Evolutionary conservation across 2,329 filamentous ascomycete species (phyloP).

Genomic region (Pleoardoris graminearum): DNA sequence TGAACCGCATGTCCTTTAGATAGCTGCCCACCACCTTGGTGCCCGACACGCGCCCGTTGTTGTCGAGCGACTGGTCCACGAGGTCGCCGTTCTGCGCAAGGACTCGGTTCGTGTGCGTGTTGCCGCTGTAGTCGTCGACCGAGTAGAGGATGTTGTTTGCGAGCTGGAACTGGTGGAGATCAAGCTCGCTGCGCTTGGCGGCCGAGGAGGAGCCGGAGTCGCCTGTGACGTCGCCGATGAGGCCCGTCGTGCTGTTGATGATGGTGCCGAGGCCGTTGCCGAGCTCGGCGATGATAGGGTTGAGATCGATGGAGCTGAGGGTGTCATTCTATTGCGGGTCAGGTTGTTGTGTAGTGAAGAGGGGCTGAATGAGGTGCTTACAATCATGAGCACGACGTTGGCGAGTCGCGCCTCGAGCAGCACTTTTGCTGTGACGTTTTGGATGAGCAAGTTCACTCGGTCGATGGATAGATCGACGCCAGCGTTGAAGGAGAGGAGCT

Average conservation of each 20-base stretch:
- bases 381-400: constrained; percentile 64
- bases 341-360: background rate
- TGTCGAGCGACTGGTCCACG: constrained; percentile 59
- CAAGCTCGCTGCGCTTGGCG: constrained; percentile 31
- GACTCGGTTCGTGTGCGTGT: constrained; percentile 58
- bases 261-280: constrained; percentile 55
- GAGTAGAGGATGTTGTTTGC: constrained; percentile 63
- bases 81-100: constrained; percentile 60
- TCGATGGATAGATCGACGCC: constrained; percentile 64
- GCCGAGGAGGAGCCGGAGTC: constrained; percentile 19
- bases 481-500: constrained; percentile 63
- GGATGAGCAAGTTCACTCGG: constrained; percentile 59
- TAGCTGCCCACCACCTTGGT: constrained; percentile 55
- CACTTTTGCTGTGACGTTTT: constrained; percentile 63
- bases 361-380: background rate
- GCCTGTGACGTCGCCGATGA: constrained; percentile 31
- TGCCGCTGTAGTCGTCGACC: constrained; percentile 62
- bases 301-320: constrained; percentile 62
- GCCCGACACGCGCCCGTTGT: constrained; percentile 54
- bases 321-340: constrained; percentile 50
- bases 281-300: constrained; percentile 61
- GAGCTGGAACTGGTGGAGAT: constrained; percentile 51
- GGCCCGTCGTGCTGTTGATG: constrained; percentile 46
- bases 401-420: constrained; percentile 62
- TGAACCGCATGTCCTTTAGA: constrained; percentile 58